Evolutionary conservation across 2,329 filamentous ascomycete species (phyloP), one percentile per base, ranked within the genome.

Genomic region (Fusarium domesticum): DNA sequence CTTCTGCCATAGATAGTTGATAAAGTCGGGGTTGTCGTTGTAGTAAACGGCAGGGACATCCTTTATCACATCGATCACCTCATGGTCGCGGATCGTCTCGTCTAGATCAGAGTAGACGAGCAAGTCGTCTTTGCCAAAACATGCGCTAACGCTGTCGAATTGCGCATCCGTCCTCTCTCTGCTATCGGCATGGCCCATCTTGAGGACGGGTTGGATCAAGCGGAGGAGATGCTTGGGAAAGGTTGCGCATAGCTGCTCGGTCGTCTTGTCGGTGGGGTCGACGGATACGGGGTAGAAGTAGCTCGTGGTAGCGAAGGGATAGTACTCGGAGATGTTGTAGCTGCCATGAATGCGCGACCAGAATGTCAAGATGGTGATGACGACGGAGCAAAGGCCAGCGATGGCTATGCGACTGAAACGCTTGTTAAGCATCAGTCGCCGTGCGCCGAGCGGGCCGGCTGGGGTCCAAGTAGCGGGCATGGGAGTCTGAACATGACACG

Each of bases 71-170:
- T 78, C 72, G 43, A 74, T 63, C 8, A 70, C 65, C 5, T 61
- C 56, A 39, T 70, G 68, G n/a, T 68, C 70, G 37, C 66, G 63
- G 15, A 77, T 60, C 6, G 63, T 60, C 40, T 75, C 70, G 35
- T 71, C 71, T 11, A 74, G 66, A 54, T 80, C 76, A 42, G 76
- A 78, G 54, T 76, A 73, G 52, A 80, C 64, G 38, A 77, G 65
- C 14, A 77, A 60, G 14, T 68, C 64, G 33, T 51, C 57, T 3
- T 65, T 60, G 6, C 48, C 51, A 18, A 78, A 73, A 59, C 72
- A 80, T 16, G 74, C 73, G 35, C 77, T 78, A 25, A 76, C 72
- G 51, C 72, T 78, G 33, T 69, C 61, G 35, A 81, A 63, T 41
- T 79, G 76, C 4, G 74, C 69, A 19, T 63, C 57, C 5, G 65